Percentiles rank a stretch among this genome's conserved stretches.
Conservation (phyloP, 1,139 yeast genomes). For the Geotrichum fermentans region DNA sequence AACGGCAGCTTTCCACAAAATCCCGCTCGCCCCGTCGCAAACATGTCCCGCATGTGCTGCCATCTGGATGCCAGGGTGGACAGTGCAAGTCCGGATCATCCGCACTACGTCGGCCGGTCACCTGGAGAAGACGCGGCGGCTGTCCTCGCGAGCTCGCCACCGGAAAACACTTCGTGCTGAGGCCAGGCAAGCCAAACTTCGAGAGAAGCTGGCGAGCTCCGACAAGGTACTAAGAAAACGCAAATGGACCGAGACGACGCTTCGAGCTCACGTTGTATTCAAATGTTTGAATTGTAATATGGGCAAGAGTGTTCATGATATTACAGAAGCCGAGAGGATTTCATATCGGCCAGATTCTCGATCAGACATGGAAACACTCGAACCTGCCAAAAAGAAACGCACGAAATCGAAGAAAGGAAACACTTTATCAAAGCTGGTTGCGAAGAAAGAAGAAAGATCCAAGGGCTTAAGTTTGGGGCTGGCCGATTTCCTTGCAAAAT, state of each 20-base stretch:
- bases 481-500: conserved; percentile 6
- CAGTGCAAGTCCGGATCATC: not conserved
- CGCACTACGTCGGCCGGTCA: not conserved
- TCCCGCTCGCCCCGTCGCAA: not conserved
- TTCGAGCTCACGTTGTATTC: not conserved
- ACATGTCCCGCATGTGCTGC: conserved; percentile 2
- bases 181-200: not conserved
- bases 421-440: conserved; percentile 3
- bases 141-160: not conserved
- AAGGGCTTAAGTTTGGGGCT: conserved; percentile 3
- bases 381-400: conserved; percentile 1
- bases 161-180: not conserved
- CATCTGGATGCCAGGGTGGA: conserved; percentile 5
- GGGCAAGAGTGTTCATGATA: not conserved
- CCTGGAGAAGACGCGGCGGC: not conserved
- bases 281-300: not conserved
- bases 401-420: conserved; percentile 3
- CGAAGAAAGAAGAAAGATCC: conserved; percentile 3
- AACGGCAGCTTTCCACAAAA: not conserved
- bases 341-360: not conserved
- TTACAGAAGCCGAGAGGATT: not conserved
- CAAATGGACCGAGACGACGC: not conserved
- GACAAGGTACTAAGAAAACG: not conserved
- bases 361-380: not conserved
- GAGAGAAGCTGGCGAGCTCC: not conserved